A percentile compares a stretch with the other conserved stretches of the same genome.
phyloP scores from a whole-genome alignment of 129 eudicot genomes.

The Tagetes erecta region DNA sequence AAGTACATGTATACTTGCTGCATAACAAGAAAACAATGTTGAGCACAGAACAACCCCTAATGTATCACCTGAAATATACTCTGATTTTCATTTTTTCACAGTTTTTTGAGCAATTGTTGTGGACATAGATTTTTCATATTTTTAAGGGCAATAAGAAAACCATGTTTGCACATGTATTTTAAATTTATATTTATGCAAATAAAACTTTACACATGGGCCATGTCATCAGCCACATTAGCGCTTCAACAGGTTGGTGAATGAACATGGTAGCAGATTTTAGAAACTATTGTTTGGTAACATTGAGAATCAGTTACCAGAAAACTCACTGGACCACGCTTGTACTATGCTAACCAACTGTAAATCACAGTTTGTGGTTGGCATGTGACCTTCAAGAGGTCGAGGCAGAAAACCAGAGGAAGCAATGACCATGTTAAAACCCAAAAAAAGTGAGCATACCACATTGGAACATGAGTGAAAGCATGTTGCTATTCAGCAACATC shows the following conservation, averaged over 20 bases:
- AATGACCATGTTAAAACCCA: neutral
- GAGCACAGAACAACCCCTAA: neutral
- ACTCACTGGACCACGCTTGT: too few relatives aligned
- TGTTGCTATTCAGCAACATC: neutral
- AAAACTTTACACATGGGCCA: neutral
- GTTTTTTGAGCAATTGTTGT: neutral
- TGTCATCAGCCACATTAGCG: neutral
- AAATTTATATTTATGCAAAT: neutral
- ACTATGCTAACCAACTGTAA: too few relatives aligned
- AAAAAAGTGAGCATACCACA: neutral
- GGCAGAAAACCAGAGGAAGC: too few relatives aligned
- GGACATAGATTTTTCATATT: neutral
- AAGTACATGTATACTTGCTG: slow-evolving; percentile 99
- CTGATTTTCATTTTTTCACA: neutral
- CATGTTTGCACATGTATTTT: neutral
- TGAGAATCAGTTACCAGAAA: too few relatives aligned
- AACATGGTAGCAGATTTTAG: too few relatives aligned
- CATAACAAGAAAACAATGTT: slow-evolving; percentile 11
- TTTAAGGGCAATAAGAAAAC: neutral
- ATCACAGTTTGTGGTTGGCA: too few relatives aligned
- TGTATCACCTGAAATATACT: neutral
- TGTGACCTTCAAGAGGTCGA: too few relatives aligned
- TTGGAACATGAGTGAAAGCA: neutral
- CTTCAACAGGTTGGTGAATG: neutral
- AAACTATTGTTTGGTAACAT: too few relatives aligned